phyloP scores from a whole-genome alignment of 169 alveolate genomes.

The Perkinsus olseni region DNA sequence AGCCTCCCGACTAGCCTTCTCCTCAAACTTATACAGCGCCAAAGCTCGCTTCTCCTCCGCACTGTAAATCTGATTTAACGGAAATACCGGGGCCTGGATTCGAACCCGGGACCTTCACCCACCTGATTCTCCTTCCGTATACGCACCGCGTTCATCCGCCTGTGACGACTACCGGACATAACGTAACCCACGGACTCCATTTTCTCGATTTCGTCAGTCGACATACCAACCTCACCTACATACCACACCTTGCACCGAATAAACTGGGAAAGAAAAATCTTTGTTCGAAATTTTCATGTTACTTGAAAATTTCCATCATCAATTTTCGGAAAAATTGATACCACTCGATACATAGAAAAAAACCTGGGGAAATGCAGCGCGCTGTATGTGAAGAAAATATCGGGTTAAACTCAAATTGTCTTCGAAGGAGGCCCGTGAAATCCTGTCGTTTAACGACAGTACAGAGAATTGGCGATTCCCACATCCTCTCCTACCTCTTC shows the following conservation, averaged over 20 bases:
- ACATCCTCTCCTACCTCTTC: constrained; percentile 14
- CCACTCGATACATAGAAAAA: too few species aligned
- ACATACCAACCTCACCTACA: constrained; percentile 77
- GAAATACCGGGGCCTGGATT: not conserved
- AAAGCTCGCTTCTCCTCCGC: not conserved
- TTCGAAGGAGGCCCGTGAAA: too few species aligned
- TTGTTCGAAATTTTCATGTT: too few species aligned
- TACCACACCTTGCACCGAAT: too few species aligned
- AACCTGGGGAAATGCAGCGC: too few species aligned
- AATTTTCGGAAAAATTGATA: too few species aligned
- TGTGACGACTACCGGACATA: constrained; percentile 78
- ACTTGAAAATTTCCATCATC: too few species aligned
- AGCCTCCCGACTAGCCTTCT: not conserved
- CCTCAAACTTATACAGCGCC: not conserved
- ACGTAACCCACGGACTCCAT: constrained; percentile 82
- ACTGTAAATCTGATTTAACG: not conserved
- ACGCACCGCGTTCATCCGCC: constrained; percentile 79
- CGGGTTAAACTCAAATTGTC: too few species aligned
- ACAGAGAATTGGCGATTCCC: too few species aligned
- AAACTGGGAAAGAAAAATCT: too few species aligned
- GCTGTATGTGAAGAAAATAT: too few species aligned
- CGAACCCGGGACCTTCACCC: constrained; percentile 39
- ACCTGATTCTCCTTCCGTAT: constrained; percentile 72
- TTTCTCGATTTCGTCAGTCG: constrained; percentile 76
- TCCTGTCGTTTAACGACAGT: too few species aligned